phyloP scores from a whole-genome alignment of 805 yeast genomes.

The Starmerella kuoi region DNA sequence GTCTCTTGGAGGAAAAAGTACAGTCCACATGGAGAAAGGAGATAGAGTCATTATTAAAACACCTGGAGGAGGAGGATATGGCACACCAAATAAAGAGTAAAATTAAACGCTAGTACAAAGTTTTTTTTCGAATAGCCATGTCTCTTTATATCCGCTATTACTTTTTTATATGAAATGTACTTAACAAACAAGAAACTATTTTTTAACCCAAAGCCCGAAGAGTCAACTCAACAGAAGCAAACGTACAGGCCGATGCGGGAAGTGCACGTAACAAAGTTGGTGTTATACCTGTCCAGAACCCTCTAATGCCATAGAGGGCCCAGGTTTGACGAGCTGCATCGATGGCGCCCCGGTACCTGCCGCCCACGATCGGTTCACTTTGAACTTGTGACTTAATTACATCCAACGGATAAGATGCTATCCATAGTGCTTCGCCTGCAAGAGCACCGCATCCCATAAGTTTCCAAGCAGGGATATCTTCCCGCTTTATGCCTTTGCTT shows the following conservation, averaged over 20 bases:
- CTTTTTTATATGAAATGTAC: no score
- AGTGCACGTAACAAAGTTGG: constrained; percentile 48
- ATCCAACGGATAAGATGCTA: constrained; percentile 53
- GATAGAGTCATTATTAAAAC: constrained; percentile 58
- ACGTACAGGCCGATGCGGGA: constrained; percentile 67
- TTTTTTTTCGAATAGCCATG: no score
- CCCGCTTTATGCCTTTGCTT: constrained; percentile 27
- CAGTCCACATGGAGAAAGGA: constrained; percentile 45
- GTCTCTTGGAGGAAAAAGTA: constrained; percentile 58
- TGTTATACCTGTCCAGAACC: constrained; percentile 44
- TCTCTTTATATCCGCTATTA: no score
- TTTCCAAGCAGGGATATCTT: constrained; percentile 43
- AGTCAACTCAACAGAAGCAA: constrained; percentile 63
- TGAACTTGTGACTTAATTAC: constrained; percentile 53
- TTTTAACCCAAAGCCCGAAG: constrained; percentile 33
- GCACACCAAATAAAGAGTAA: constrained; percentile 24
- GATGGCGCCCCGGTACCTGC: constrained; percentile 30
- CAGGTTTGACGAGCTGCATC: constrained; percentile 38
- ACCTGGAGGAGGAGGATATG: constrained; percentile 85
- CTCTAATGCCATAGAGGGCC: constrained; percentile 34
- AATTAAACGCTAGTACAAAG: no score
- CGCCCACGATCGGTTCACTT: constrained; percentile 34
- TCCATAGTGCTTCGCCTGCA: constrained; percentile 65
- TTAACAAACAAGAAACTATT: no score
- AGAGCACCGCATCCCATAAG: constrained; percentile 46